Conservation (phyloP, 164 flowering plant genomes). For the Nymphaea colorata region DNA sequence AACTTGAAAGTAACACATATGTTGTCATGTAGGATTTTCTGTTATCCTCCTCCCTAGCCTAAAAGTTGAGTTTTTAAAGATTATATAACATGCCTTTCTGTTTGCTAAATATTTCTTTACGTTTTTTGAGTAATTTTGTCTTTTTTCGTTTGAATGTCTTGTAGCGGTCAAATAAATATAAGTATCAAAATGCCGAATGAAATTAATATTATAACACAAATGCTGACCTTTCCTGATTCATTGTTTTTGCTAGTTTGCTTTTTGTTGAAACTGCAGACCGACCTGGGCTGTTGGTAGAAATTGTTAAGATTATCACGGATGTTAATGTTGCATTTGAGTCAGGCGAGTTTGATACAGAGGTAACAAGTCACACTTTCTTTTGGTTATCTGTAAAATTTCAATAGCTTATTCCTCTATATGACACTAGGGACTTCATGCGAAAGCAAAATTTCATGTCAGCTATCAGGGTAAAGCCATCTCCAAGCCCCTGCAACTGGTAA, state of each 20-base stretch:
- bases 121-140: no score
- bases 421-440: slow-evolving; percentile 83
- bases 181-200: not conserved
- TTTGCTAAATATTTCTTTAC: no score
- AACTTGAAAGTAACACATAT: no score
- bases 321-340: slow-evolving; percentile 67
- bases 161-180: no score
- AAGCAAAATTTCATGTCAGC: slow-evolving; percentile 95
- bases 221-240: not conserved
- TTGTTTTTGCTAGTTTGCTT: slow-evolving; percentile 48
- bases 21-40: no score
- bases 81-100: no score
- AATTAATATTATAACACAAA: not conserved
- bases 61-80: no score
- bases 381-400: not conserved
- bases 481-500: slow-evolving; percentile 91
- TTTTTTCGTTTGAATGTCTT: no score
- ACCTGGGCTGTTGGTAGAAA: slow-evolving; percentile 92
- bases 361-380: slow-evolving; percentile 10
- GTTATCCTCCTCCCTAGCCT: no score
- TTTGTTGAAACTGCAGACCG: slow-evolving; percentile 83
- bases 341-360: slow-evolving; percentile 99
- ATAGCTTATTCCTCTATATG: not conserved
- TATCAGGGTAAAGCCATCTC: slow-evolving; percentile 66
- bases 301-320: slow-evolving; percentile 78